Conservation (phyloP, 257 asterid species). For the Nicotiana attenuata region DNA sequence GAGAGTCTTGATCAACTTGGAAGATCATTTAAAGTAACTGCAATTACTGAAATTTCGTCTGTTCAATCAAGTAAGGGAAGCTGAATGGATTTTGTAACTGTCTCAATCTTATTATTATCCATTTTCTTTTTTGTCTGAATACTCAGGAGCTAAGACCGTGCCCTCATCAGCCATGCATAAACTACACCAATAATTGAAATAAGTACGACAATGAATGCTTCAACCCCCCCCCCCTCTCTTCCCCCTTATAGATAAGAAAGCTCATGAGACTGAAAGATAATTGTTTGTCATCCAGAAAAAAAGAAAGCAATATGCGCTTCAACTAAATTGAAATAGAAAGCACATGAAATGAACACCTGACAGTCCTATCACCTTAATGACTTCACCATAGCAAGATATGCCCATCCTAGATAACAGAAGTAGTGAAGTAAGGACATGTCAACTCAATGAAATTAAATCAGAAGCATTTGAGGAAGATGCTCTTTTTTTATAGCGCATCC, state of each 20-base stretch:
- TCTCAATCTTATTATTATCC: not conserved
- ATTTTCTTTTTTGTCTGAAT: not conserved
- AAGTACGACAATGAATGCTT: not conserved
- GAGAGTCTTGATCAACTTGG: constrained; percentile 2
- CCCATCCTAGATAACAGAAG: not conserved
- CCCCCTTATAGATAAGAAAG: not conserved
- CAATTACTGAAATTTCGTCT: not conserved
- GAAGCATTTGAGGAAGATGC: not conserved
- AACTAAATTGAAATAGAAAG: not conserved
- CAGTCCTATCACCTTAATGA: not conserved
- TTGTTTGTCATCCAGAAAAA: not conserved
- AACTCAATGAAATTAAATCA: not conserved
- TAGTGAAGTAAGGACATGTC: not conserved
- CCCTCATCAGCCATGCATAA: not conserved
- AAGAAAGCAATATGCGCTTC: not conserved
- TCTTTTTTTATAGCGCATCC: not conserved
- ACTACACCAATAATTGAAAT: not conserved
- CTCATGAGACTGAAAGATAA: not conserved
- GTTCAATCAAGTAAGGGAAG: not conserved
- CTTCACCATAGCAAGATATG: not conserved
- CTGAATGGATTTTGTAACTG: not conserved
- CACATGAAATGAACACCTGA: not conserved
- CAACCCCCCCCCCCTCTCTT: not conserved
- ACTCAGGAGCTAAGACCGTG: not conserved
- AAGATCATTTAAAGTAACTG: not conserved